Base-by-base conservation (phyloP, 345 rosid species). In the Melastoma malabathricum region DNA sequence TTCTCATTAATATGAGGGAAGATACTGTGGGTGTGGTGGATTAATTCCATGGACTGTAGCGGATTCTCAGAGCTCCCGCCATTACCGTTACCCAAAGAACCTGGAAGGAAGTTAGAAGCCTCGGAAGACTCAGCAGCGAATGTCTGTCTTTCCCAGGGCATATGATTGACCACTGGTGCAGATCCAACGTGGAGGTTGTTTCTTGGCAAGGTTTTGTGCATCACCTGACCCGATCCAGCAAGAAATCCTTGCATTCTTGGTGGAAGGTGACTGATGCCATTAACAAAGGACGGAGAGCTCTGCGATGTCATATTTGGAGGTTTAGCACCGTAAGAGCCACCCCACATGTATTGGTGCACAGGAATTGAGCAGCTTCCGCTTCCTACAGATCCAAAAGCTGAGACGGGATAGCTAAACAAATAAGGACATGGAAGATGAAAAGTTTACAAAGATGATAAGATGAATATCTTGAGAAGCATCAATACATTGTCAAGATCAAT, bases 71-170 rank as follows among this genome's bases (percentile, higher is more conserved):
- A 41, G 34, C 68, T 53, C 52, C 69, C 48, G 49, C 60, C 60
- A 59, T 54, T 62, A 56, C 60, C 60, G 56, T 54, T 62, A 56
- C 68, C 71, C 47, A 65, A 62, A 48, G 76, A 71, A 22, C 76
- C 71, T 10, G 66, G 56, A 68, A 59, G 68, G 47, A 54, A 48
- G 43, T 25, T 44, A 46, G 59, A 23, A 46, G 59, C 38, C 48
- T 87, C 90, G 15, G 82, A 84, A 63, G 95, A 84, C 61, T 84
- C 96, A 52, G 79, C 88, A 38, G 64, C 75, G 71, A 70, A 82
- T 27, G 81, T 63, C 45, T 61, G 86, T 50, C 87, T 72, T 44
- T 92, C 93, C 98, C 97, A 92, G 57, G 78, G 59, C 59, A 86
- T 75, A 31, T 79, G 73, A 69, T 78, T 79, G 55, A 77, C 72